phyloP scores from a whole-genome alignment of 2,329 filamentous ascomycete genomes.

The Talaromyces sp. region DNA sequence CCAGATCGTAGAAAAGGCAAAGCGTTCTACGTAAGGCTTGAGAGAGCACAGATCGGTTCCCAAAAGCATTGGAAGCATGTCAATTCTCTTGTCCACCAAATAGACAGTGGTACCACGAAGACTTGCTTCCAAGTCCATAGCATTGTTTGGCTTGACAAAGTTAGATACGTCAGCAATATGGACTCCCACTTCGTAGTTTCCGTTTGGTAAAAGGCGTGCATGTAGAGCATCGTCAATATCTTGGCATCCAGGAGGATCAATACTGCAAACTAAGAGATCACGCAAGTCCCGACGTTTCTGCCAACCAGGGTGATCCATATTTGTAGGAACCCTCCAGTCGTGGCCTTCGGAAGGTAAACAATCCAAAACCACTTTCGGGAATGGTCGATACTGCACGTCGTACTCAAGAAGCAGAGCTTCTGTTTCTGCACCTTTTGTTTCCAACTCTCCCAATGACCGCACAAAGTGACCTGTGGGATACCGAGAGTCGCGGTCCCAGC shows the following conservation, averaged over 20 bases:
- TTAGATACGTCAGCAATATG: slow-evolving; percentile 99
- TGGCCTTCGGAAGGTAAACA: slow-evolving; percentile 90
- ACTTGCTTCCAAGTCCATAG: slow-evolving; percentile 95
- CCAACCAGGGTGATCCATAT: slow-evolving; percentile 80
- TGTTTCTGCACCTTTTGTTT: slow-evolving; percentile 96
- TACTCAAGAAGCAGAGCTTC: slow-evolving; percentile 92
- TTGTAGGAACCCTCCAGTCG: slow-evolving; percentile 86
- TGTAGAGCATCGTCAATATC: slow-evolving; percentile 98
- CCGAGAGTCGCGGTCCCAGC: slow-evolving; percentile 89
- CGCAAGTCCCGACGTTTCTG: slow-evolving; percentile 78
- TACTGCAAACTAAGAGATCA: slow-evolving; percentile 88
- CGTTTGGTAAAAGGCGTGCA: slow-evolving; percentile 78
- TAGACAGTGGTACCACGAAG: slow-evolving; percentile 95
- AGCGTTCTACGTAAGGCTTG: slow-evolving; percentile 96
- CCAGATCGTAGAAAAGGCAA: slow-evolving; percentile 83
- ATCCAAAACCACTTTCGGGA: slow-evolving; percentile 91
- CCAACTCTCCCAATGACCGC: slow-evolving; percentile 84
- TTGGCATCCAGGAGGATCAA: slow-evolving; percentile 92
- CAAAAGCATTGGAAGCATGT: slow-evolving; percentile 96
- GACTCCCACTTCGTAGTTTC: slow-evolving; percentile 93
- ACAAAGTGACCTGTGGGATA: slow-evolving; percentile 94
- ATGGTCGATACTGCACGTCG: slow-evolving; percentile 96
- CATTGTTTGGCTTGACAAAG: slow-evolving; percentile 94
- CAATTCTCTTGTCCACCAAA: slow-evolving; percentile 96
- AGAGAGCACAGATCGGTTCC: slow-evolving; percentile 95